Evolutionary conservation across 805 yeast genomes (phyloP).

Genomic region (Teunomyces tritomae): DNA sequence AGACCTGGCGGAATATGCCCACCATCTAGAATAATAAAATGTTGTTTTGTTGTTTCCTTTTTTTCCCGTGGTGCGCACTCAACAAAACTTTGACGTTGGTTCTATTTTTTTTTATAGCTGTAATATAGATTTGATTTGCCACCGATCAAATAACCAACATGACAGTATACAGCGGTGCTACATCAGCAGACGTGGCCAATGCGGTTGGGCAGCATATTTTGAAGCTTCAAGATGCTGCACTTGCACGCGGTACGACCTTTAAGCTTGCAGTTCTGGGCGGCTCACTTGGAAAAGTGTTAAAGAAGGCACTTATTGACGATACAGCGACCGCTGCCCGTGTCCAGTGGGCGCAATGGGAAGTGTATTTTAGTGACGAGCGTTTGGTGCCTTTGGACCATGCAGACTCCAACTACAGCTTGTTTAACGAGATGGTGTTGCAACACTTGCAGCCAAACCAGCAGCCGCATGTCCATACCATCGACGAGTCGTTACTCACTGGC

Average conservation of each 20-base stretch:
- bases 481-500: conserved; percentile 58
- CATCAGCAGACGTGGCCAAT: conserved; percentile 58
- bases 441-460: conserved; percentile 41
- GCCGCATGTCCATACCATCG: conserved; percentile 67
- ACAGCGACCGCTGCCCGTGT: conserved; percentile 40
- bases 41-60: not conserved
- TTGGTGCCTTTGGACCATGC: conserved; percentile 76
- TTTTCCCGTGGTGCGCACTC: not conserved
- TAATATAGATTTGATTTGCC: not conserved
- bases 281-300: conserved; percentile 72
- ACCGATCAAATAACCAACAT: not conserved
- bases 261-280: conserved; percentile 90
- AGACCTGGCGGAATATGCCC: conserved; percentile 91
- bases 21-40: conserved; percentile 54
- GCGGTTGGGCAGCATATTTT: conserved; percentile 66
- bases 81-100: too few species aligned
- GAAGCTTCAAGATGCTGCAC: conserved; percentile 58
- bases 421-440: conserved; percentile 60
- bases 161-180: conserved; percentile 42
- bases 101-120: too few species aligned
- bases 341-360: conserved; percentile 73
- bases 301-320: conserved; percentile 64
- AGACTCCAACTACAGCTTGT: conserved; percentile 84
- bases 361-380: conserved; percentile 89
- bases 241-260: conserved; percentile 48